Base-by-base conservation (phyloP, 2,329 filamentous ascomycete genomes). In the Neoarthrinium moseri region DNA sequence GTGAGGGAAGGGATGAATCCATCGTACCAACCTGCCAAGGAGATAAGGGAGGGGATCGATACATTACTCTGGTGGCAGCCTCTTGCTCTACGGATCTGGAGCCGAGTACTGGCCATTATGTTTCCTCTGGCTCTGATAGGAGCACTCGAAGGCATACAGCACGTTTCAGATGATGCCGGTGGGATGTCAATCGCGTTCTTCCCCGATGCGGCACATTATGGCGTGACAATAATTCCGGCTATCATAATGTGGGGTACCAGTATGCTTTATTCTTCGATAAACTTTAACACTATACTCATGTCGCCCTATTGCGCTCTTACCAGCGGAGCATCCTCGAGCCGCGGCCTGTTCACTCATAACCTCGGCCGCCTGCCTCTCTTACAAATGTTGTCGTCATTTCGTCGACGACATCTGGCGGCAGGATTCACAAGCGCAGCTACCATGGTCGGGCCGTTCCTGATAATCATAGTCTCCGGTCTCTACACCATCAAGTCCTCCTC, bases 401-500 rank as follows among this genome's bases (percentile, higher is more conserved):
- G 12, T 4, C 32, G 29, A 11, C 20, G 20, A n/a, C 39, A 37
- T 18, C 6, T 15, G 4, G 32, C 38, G 11, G 24, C 45, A 2
- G 26, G 18, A 6, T 42, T 32, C 23, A 24, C 45, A 11, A 24
- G 30, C 3, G 4, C 43, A 6, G 39, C 30, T 4, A 35, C 45
- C 10, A 29, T 43, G 0, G 13, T 47, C 6, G 45, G 32, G 2
- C 20, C 45, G 5, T 38, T 41, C 11, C 24, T 47, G 4, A 37
- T 24, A 4, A 47, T 47, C 30, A 17, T 44, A 2, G 40, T 48
- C 4, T 29, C 46, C 2, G 46, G 46, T 3, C 41, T 48, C 12
- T 48, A 48, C 29, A 27, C 20, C 15, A 2, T 37, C 12, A n/a
- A 8, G 26, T 29, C 26, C n/a, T 8, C n/a, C 26, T 8, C 8